These are phyloP conservation scores for Amauroascus verrucosus DNA, from an alignment of 2,329 filamentous ascomycete genomes.

Conservation along the genomic window DNA sequence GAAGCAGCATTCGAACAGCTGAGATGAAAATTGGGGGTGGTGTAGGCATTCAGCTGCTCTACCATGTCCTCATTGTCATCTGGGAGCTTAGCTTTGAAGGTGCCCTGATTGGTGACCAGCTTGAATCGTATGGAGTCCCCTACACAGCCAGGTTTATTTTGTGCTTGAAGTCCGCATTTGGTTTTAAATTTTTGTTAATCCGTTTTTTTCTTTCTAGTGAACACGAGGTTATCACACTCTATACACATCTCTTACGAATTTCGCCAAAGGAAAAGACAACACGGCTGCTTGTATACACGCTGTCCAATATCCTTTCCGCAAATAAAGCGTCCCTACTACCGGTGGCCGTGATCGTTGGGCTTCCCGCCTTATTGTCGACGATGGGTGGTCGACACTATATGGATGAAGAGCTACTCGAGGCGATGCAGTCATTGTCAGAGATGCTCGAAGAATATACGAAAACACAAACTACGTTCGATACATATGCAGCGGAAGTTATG, in stretches of 20 bases:
- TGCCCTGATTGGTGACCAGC: constrained; percentile 58
- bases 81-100: constrained; percentile 96
- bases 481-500: constrained; percentile 70
- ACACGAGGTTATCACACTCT: constrained; percentile 82
- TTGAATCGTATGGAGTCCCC: constrained; percentile 60
- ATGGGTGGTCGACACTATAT: constrained; percentile 44
- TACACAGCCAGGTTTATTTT: constrained; percentile 19
- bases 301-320: constrained; percentile 73
- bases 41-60: constrained; percentile 83
- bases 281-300: constrained; percentile 74
- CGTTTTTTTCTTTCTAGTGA: constrained; percentile 48
- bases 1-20: constrained; percentile 51
- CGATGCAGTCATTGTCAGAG: constrained; percentile 42
- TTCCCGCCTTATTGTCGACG: constrained; percentile 54
- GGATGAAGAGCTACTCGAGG: constrained; percentile 41
- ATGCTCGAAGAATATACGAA: constrained; percentile 79
- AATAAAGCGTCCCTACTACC: constrained; percentile 62
- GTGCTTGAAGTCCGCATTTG: not conserved
- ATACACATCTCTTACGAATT: constrained; percentile 80
- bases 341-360: constrained; percentile 71
- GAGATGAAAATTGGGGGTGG: constrained; percentile 58
- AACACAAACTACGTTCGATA: constrained; percentile 56
- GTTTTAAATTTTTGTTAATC: not conserved
- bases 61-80: constrained; percentile 83
- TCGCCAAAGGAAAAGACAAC: constrained; percentile 98